Percentiles rank a stretch among this genome's conserved stretches.
phyloP scores from a whole-genome alignment of 208 protist species.

The Trichomonas vaginalis region DNA sequence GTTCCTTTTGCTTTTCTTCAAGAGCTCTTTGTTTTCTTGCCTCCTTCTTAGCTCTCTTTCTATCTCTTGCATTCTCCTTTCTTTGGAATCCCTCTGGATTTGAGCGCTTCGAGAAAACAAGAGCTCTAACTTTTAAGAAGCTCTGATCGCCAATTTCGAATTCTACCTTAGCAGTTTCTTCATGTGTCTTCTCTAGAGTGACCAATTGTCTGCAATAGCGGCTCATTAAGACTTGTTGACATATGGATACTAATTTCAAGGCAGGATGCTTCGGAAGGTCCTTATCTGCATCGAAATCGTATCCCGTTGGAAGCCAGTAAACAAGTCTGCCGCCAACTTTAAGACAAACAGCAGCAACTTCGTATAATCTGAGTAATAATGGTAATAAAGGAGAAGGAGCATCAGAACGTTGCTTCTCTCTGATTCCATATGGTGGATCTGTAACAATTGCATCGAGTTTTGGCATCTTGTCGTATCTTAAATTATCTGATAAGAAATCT shows the following conservation, averaged over 20 bases:
- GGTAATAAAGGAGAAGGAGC: not conserved
- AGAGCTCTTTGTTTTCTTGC: not conserved
- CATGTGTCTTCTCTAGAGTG: not conserved
- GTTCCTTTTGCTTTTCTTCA: too few species aligned
- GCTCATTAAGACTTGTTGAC: not conserved
- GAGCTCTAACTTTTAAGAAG: not conserved
- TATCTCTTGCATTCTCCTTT: not conserved
- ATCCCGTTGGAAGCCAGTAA: not conserved
- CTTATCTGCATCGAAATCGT: not conserved
- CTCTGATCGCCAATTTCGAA: not conserved
- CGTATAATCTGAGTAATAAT: not conserved
- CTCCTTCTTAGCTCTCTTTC: not conserved
- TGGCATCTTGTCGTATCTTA: not conserved
- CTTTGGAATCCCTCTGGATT: not conserved
- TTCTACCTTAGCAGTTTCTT: not conserved
- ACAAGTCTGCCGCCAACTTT: not conserved
- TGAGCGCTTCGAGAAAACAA: not conserved
- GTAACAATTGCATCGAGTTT: not conserved
- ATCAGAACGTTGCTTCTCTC: not conserved
- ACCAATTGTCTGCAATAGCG: not conserved
- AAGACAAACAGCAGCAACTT: not conserved
- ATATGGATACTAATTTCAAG: not conserved
- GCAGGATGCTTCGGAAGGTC: not conserved
- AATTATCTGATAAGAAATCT: not conserved
- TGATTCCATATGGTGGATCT: slow-evolving; percentile 15